Percentiles rank a stretch among this genome's conserved stretches.
Conservation (phyloP, 257 asterid species). For the Fraxinus quadrangulata region DNA sequence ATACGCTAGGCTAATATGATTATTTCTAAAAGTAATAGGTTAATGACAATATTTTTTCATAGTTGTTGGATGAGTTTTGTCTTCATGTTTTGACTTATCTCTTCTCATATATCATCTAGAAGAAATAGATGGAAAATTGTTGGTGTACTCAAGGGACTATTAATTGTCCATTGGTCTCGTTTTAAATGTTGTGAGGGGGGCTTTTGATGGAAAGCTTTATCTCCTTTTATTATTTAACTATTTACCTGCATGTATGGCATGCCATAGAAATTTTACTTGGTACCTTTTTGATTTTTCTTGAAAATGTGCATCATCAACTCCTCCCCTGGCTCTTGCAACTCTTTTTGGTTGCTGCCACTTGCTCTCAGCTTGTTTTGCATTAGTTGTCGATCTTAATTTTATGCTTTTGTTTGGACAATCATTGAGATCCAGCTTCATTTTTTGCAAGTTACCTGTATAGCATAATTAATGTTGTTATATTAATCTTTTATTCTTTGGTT, state of each 20-base stretch:
- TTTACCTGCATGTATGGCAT: not conserved
- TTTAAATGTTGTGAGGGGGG: not conserved
- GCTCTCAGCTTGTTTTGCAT: not conserved
- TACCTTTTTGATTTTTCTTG: too few species aligned
- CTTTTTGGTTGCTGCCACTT: not conserved
- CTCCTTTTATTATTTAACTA: not conserved
- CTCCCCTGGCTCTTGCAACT: not conserved
- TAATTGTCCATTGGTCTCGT: not conserved
- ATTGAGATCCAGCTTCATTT: slow-evolving; percentile 3
- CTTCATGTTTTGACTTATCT: not conserved
- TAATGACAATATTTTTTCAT: not conserved
- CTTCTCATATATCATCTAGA: not conserved
- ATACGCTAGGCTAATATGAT: not conserved
- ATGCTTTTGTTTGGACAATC: not conserved
- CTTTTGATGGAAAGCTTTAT: not conserved
- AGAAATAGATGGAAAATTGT: not conserved
- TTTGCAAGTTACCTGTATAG: too few species aligned
- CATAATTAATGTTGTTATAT: not conserved
- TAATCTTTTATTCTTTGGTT: too few species aligned
- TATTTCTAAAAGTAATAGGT: not conserved
- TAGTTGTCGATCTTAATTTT: not conserved
- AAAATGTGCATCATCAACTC: not conserved
- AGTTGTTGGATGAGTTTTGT: not conserved
- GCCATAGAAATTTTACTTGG: not conserved
- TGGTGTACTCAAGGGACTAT: not conserved